These are phyloP conservation scores for Lasiodiplodia hormozganensis DNA, from an alignment of 2,329 filamentous ascomycete species.

Conservation along the genomic window DNA sequence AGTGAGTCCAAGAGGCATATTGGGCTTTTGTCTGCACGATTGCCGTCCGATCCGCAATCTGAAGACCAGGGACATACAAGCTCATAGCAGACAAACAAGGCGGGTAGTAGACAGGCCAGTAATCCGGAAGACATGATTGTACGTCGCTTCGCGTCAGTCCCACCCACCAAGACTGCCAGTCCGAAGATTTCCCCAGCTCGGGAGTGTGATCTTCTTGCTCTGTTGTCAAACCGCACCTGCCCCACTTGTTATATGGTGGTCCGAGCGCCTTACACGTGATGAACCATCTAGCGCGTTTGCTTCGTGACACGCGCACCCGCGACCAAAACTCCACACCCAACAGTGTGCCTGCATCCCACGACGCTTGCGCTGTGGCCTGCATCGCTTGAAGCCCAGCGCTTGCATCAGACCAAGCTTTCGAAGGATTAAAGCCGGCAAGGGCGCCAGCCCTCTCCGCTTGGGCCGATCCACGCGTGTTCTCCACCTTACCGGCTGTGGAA, in stretches of 20 bases:
- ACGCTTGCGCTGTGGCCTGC: not conserved
- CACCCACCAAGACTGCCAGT: not conserved
- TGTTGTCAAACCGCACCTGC: not conserved
- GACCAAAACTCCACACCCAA: not conserved
- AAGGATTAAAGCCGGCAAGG: not conserved
- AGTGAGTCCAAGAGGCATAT: not conserved
- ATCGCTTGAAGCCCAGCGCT: not conserved
- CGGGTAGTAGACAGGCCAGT: not conserved
- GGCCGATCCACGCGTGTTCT: not conserved
- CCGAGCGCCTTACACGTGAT: not conserved
- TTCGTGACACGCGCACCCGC: not conserved
- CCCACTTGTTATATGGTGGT: not conserved
- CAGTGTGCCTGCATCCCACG: not conserved
- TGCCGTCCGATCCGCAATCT: not conserved
- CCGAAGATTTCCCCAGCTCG: not conserved
- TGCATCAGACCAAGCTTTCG: not conserved
- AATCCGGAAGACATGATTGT: not conserved
- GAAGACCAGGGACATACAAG: no score
- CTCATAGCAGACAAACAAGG: not conserved
- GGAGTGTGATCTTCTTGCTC: not conserved
- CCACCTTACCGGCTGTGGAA: not conserved
- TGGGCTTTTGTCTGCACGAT: not conserved
- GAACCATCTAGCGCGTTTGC: not conserved
- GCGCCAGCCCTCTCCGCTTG: not conserved
- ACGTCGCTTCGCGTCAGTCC: not conserved